phyloP scores from a whole-genome alignment of 2,329 filamentous ascomycete genomes.

The Phyllosticta capitalensis region DNA sequence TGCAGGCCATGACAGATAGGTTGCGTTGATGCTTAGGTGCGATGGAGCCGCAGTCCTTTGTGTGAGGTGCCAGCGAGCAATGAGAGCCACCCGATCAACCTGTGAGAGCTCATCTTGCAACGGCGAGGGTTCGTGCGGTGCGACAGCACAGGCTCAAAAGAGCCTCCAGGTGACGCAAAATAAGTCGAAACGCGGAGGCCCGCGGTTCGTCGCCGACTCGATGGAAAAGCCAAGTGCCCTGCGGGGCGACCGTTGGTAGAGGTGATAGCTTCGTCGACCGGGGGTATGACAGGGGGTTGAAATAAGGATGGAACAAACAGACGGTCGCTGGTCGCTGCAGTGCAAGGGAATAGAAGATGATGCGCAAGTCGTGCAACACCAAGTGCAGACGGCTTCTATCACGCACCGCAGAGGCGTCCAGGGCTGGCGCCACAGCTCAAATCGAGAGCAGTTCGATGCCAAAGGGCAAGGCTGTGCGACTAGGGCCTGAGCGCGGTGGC shows the following conservation, averaged over 20 bases:
- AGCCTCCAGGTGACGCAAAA: not conserved
- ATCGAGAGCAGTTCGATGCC: not conserved
- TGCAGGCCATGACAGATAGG: not conserved
- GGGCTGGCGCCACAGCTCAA: not conserved
- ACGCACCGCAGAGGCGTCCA: not conserved
- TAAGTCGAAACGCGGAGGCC: not conserved
- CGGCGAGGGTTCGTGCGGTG: not conserved
- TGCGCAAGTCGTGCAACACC: not conserved
- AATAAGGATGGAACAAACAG: constrained; percentile 8
- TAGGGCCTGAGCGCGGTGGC: not conserved
- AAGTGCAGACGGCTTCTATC: not conserved
- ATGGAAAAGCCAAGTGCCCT: not conserved
- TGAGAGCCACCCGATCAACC: not conserved
- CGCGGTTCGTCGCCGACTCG: not conserved
- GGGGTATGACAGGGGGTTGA: constrained; percentile 9
- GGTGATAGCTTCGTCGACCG: not conserved
- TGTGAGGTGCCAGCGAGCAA: not conserved
- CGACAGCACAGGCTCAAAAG: not conserved
- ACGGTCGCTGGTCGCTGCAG: not conserved
- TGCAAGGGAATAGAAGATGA: not conserved
- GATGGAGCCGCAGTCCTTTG: not conserved
- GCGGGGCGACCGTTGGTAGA: not conserved
- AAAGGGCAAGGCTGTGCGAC: not conserved
- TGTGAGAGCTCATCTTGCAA: not conserved
- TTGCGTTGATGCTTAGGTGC: not conserved